A percentile compares a stretch with the other conserved stretches of the same genome.
These are phyloP conservation scores for Ganoderma leucocontextum DNA, from an alignment of 1,284 basidiomycete species.

Conservation along the genomic window DNA sequence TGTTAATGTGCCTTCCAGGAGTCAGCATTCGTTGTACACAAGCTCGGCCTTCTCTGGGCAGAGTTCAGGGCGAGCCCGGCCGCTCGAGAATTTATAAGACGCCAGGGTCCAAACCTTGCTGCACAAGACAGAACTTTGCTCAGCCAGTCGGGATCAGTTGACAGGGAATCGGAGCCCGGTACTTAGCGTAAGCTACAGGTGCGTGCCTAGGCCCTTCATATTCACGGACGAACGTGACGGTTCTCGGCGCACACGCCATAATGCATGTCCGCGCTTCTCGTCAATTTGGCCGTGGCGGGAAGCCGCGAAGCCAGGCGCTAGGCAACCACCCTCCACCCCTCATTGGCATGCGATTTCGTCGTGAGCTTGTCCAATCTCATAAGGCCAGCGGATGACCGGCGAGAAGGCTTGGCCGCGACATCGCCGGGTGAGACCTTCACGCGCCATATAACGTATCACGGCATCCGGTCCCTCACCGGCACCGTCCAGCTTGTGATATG, in stretches of 20 bases:
- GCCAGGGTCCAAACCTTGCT: constrained; percentile 18
- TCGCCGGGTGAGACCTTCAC: neutral
- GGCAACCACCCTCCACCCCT: neutral
- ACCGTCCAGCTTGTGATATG: neutral
- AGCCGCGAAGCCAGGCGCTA: neutral
- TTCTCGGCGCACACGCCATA: constrained; percentile 7
- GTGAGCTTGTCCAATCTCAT: neutral
- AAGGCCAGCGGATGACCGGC: neutral
- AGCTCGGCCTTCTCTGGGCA: constrained; percentile 10
- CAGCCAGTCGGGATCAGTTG: constrained; percentile 7
- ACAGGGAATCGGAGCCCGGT: constrained; percentile 4
- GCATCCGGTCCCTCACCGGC: neutral
- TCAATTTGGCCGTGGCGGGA: constrained; percentile 4
- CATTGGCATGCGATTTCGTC: neutral
- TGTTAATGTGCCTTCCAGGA: neutral
- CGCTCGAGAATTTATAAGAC: constrained; percentile 17
- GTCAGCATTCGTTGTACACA: neutral
- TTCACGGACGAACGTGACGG: neutral
- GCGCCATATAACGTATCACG: neutral
- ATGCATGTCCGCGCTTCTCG: constrained; percentile 15
- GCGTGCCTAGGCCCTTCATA: constrained; percentile 12
- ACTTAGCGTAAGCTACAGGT: constrained; percentile 7
- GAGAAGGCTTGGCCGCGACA: neutral
- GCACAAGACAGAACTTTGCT: constrained; percentile 15
- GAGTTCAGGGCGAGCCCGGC: constrained; percentile 17